Base-by-base conservation (phyloP, 1,139 yeast species). In the Casaregolazyma lundiana region DNA sequence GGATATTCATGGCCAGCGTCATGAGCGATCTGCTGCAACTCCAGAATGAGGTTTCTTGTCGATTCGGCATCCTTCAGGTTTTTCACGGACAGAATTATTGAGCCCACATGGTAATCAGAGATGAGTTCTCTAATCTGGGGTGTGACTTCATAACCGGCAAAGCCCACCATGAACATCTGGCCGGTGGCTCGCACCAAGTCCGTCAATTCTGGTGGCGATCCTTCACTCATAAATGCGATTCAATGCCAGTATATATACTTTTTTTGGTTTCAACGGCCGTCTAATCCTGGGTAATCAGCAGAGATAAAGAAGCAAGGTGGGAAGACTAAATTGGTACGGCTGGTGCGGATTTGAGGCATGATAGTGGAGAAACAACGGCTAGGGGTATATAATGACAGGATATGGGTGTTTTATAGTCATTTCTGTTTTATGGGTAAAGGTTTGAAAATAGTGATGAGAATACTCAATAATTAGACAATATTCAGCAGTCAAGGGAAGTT, bases 121-220 rank as follows among this genome's bases (percentile, higher is more conserved):
- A 80, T 79, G 49, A 81, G 68, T 50, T 76, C 75, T 46, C 72
- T 68, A 8, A 82, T 80, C 53, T 79, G 82, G 2, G 75, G 70
- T 0, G 81, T 77, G 9, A 80, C 80, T 13, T 71, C 69, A 34
- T 78, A 68, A 1, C 84, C 85, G 52, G 75, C 76, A 56, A 80
- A 79, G 32, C 87, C 87, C 4, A 80, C 83, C 64, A 81, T 73
- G 43, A 81, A 68, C 49, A 80, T 72, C 60, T 78, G 81, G 20
- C 84, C 84, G 13, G 75, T 58, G 41, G 57, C 58, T 46, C 52
- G 52, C 35, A 51, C 53, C 46, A 61, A 51, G 44, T 54, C 50
- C 35, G 59, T 51, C 43, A 50, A 43, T 29, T 43, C 50, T 38
- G 45, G 40, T 9, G 40, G 49, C 6, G 56, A 56, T 19, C 51